Conservation (phyloP, 202 grass and related monocot species). For the Eragrostis tef region DNA sequence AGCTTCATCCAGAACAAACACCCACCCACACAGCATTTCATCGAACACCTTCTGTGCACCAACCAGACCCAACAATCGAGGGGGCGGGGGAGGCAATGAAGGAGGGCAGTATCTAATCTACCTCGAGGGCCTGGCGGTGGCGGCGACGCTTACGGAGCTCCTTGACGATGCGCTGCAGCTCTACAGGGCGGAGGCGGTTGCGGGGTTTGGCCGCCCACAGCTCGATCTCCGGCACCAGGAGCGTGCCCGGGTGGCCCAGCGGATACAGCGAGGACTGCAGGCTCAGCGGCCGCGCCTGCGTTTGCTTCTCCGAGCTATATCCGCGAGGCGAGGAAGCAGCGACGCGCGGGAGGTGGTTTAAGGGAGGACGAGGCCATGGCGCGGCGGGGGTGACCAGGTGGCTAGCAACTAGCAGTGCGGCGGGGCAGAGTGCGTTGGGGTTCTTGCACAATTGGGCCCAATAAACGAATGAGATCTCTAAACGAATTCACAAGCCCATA, state of each 20-base stretch:
- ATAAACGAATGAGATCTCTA: too few relatives aligned
- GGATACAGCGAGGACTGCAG: slow-evolving; percentile 76
- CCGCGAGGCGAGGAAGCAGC: slow-evolving; percentile 5
- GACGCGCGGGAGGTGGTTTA: background rate
- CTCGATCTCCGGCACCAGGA: slow-evolving; percentile 74
- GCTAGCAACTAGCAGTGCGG: too few relatives aligned
- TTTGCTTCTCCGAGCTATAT: slow-evolving; percentile 25
- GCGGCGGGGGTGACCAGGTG: background rate
- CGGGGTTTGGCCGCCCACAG: slow-evolving; percentile 57
- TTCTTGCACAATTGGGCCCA: too few relatives aligned
- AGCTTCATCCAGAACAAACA: background rate
- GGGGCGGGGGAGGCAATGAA: background rate
- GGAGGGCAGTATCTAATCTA: slow-evolving; percentile 64
- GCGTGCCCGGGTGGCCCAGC: slow-evolving; percentile 62
- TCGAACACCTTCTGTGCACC: slow-evolving; percentile 21
- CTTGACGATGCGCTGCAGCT: slow-evolving; percentile 63
- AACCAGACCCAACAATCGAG: slow-evolving; percentile 9
- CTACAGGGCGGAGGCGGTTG: slow-evolving; percentile 53
- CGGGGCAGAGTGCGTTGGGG: too few relatives aligned
- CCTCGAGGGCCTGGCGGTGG: slow-evolving; percentile 83
- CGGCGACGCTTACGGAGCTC: slow-evolving; percentile 66
- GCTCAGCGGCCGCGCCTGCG: slow-evolving; percentile 7
- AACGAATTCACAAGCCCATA: too few relatives aligned
- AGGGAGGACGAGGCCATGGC: slow-evolving; percentile 43
- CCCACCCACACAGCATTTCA: background rate